Base-by-base conservation (phyloP, 2,329 filamentous ascomycete genomes). In the Gaeumannomyces tritici region DNA sequence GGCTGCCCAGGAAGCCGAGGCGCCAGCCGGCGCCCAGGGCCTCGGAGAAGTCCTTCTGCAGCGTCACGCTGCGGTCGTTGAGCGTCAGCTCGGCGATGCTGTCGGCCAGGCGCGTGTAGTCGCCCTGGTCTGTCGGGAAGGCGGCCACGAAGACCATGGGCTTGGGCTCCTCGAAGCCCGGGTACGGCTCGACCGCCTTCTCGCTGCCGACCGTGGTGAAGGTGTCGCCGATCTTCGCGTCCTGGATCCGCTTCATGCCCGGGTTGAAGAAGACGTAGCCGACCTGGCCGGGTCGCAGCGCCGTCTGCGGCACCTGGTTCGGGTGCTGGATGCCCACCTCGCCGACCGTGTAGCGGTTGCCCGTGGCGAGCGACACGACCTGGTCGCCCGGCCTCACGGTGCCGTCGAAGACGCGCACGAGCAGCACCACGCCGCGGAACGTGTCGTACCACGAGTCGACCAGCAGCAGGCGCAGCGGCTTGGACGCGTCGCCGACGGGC, bases 391-490 rank as follows among this genome's bases (percentile, higher is more conserved):
- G 86, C 63, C 83, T 85, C 65, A 99, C 81, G 61, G 85, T 84
- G 13, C 95, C 95, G 66, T 98, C 92, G 69, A 99, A 99, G 24
- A 99, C 80, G 13, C 95, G 83, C 15, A 99, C 92, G 8, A 99
- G 81, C 61, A 97, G 82, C 61, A 98, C 89, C 47, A 99, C 95
- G 15, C 95, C 95, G 67, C 92, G 89, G 75, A 97, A 99, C 64
- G 89, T 93, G 71, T 96, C 93, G 73, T 99, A 99, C 95, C 95
- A 99, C 27, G 93, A 97, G 75, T 99, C 95, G 31, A 99, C 92
- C 18, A 99, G 85, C 59, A 99, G 79, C 76, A 98, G 83, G 64
- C 90, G 87, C 63, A 97, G 75, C 1, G 92, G 91, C 69, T 87
- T 89, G 21, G 28, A 55, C 1, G 76, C 80, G 68, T 95, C 87